Conservation (phyloP, 805 yeast genomes). For the Candida patagonica region DNA sequence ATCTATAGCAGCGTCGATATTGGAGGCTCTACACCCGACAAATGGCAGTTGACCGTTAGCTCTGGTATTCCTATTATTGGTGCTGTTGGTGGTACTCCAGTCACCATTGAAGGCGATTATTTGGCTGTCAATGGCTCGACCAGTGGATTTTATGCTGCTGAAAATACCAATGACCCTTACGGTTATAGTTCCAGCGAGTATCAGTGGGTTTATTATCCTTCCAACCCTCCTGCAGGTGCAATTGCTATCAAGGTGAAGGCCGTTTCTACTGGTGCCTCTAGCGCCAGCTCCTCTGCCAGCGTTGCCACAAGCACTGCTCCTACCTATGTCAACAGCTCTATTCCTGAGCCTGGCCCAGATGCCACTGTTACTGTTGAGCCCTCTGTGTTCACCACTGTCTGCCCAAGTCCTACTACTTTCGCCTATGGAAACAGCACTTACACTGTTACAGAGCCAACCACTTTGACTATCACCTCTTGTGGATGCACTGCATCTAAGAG, state of each 20-base stretch:
- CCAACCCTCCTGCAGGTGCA: no score
- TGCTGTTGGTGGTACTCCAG: background rate
- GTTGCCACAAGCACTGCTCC: constrained; percentile 22
- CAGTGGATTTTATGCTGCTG: constrained; percentile 30
- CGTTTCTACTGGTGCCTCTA: background rate
- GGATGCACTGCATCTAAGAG: constrained; percentile 59
- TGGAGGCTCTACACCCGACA: no score
- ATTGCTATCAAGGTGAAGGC: no score
- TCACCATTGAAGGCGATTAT: background rate
- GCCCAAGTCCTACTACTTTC: constrained; percentile 65
- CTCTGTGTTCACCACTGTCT: constrained; percentile 71
- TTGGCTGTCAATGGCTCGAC: constrained; percentile 3
- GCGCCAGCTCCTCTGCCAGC: constrained; percentile 3
- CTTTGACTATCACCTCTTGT: constrained; percentile 77
- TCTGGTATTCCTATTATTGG: background rate
- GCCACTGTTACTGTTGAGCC: constrained; percentile 36
- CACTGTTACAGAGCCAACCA: constrained; percentile 71
- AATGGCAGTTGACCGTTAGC: background rate
- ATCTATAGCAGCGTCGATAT: no score
- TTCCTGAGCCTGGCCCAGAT: constrained; percentile 20
- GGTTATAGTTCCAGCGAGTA: constrained; percentile 25
- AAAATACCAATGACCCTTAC: constrained; percentile 38
- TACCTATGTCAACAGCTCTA: constrained; percentile 14
- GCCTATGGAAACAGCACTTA: constrained; percentile 58
- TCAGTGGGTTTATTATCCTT: no score